Conservation (phyloP, 495 filamentous ascomycete species). For the Trichocladium antarcticum region DNA sequence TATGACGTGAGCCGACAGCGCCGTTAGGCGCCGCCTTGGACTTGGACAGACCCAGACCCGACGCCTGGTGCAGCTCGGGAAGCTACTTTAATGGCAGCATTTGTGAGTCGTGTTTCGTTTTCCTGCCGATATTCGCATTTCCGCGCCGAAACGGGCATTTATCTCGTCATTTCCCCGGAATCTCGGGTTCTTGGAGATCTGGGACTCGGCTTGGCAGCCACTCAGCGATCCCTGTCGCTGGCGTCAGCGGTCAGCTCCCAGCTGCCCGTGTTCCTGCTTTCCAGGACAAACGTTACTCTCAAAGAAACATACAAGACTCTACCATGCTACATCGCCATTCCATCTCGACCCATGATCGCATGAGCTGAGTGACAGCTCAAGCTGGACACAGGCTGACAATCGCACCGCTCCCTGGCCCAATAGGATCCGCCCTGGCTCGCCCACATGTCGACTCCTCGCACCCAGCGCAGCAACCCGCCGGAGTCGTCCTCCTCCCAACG, state of each 20-base stretch:
- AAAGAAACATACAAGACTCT: no score
- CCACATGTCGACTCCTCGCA: slow-evolving; percentile 39
- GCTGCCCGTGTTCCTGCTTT: no score
- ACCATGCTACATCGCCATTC: no score
- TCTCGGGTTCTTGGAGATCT: neutral
- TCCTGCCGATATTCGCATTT: neutral
- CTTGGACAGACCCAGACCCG: neutral
- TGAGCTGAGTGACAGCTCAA: no score
- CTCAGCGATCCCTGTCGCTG: neutral
- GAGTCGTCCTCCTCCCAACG: slow-evolving; percentile 16
- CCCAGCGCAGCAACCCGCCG: slow-evolving; percentile 28
- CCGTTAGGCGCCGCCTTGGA: neutral
- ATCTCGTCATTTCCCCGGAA: neutral
- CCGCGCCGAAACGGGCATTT: no score
- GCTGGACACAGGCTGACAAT: slow-evolving; percentile 12
- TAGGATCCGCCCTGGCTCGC: slow-evolving; percentile 40
- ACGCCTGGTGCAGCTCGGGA: neutral
- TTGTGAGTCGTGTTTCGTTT: slow-evolving; percentile 29
- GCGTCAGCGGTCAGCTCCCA: neutral
- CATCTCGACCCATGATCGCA: no score
- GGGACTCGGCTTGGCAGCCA: neutral
- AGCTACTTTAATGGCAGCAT: slow-evolving; percentile 36
- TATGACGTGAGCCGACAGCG: slow-evolving; percentile 13
- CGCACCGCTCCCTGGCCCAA: slow-evolving; percentile 7
- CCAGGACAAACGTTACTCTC: no score